Evolutionary conservation across 495 filamentous ascomycete genomes (phyloP).

Genomic region (Aspergillus affinis): DNA sequence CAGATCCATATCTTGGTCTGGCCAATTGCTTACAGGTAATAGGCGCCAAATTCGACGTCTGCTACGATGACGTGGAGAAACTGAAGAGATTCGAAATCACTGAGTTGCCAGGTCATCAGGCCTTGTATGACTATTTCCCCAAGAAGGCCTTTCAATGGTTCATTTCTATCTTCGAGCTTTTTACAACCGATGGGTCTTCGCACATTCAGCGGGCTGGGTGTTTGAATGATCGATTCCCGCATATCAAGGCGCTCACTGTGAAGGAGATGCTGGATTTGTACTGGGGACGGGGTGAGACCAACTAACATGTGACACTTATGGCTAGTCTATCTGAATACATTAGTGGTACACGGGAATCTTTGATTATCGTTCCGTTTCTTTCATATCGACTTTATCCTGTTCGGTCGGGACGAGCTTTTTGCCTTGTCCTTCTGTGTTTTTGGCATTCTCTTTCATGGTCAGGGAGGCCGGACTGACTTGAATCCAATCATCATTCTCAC

Average conservation of each 20-base stretch:
- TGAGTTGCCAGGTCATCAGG: slow-evolving; percentile 38
- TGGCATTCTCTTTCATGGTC: too few species aligned
- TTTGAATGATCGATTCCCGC: slow-evolving; percentile 39
- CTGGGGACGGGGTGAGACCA: slow-evolving; percentile 6
- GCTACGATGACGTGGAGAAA: slow-evolving; percentile 40
- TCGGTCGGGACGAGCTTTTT: too few species aligned
- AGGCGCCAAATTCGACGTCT: slow-evolving; percentile 41
- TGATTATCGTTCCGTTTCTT: too few species aligned
- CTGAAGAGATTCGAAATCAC: slow-evolving; percentile 36
- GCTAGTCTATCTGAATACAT: not conserved
- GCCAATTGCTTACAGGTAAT: not conserved
- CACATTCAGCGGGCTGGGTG: slow-evolving; percentile 25
- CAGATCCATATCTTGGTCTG: not conserved
- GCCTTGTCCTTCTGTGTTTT: too few species aligned
- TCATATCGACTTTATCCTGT: too few species aligned
- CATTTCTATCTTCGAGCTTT: slow-evolving; percentile 28
- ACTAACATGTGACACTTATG: not conserved
- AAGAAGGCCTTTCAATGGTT: slow-evolving; percentile 33
- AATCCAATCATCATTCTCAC: too few species aligned
- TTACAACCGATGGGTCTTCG: slow-evolving; percentile 6
- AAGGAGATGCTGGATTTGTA: slow-evolving; percentile 30
- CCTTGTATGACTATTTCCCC: slow-evolving; percentile 34
- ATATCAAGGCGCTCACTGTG: slow-evolving; percentile 32
- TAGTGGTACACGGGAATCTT: not conserved
- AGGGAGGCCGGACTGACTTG: too few species aligned